phyloP scores from a whole-genome alignment of 345 rosid species.

The Noccaea bulbosa region DNA sequence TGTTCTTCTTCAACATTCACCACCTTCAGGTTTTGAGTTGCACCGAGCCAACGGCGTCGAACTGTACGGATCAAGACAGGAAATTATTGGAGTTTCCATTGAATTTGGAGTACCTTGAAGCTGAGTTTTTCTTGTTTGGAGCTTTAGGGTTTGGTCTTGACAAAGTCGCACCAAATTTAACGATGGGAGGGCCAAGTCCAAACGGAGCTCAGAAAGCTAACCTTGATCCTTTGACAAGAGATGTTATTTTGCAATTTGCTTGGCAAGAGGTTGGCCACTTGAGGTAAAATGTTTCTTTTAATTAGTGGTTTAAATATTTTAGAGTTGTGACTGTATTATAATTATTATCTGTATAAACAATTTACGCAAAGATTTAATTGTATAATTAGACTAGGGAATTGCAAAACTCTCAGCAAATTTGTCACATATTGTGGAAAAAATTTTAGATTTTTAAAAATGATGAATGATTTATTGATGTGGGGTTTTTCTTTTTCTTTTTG shows the following conservation, averaged over 20 bases:
- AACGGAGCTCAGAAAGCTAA: constrained; percentile 64
- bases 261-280: constrained; percentile 93
- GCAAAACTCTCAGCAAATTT: not conserved
- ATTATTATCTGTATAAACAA: not conserved
- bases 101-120: constrained; percentile 88
- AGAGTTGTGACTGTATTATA: not conserved
- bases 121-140: constrained; percentile 84
- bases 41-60: not conserved
- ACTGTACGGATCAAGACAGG: constrained; percentile 37
- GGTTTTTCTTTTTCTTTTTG: no score
- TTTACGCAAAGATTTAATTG: no score
- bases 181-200: constrained; percentile 78
- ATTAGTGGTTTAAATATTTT: not conserved
- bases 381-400: not conserved
- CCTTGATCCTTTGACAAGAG: constrained; percentile 59
- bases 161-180: constrained; percentile 59
- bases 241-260: constrained; percentile 75
- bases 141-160: constrained; percentile 83
- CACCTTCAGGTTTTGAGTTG: constrained; percentile 35
- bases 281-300: constrained; percentile 50
- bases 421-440: not conserved
- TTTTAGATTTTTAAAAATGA: not conserved
- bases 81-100: constrained; percentile 74
- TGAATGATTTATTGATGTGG: not conserved
- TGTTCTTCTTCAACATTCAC: constrained; percentile 37